These are phyloP conservation scores for Saccharomycopsis selenospora DNA, from an alignment of 805 yeast genomes.

Conservation along the genomic window DNA sequence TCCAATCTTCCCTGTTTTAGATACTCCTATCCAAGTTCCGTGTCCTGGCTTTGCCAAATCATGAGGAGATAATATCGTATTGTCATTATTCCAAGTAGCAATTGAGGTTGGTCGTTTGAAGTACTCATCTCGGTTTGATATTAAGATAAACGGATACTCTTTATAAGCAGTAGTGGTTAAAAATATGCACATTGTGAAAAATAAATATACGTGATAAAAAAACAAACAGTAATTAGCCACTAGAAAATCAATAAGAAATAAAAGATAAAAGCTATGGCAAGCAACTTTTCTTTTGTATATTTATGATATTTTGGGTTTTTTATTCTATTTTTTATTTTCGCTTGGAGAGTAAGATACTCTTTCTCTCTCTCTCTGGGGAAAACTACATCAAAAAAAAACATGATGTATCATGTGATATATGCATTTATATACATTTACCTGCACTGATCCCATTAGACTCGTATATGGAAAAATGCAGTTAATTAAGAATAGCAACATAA, in stretches of 20 bases:
- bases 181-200: constrained; percentile 66
- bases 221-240: neutral
- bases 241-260: neutral
- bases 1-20: constrained; percentile 50
- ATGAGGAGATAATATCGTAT: constrained; percentile 51
- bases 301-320: too few relatives aligned
- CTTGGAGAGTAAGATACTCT: too few relatives aligned
- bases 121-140: constrained; percentile 86
- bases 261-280: neutral
- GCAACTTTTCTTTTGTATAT: neutral
- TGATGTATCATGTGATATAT: too few relatives aligned
- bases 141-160: constrained; percentile 63
- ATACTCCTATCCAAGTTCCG: constrained; percentile 89
- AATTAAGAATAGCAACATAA: too few relatives aligned
- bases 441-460: too few relatives aligned
- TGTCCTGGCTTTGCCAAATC: constrained; percentile 67
- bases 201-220: neutral
- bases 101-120: constrained; percentile 62
- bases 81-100: constrained; percentile 38
- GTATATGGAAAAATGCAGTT: too few relatives aligned
- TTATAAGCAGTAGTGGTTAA: constrained; percentile 62
- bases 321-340: too few relatives aligned
- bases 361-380: too few relatives aligned
- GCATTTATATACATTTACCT: too few relatives aligned
- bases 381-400: too few relatives aligned